These are phyloP conservation scores for Leucaena leucocephala DNA, from an alignment of 306 rosid genomes.

Conservation along the genomic window DNA sequence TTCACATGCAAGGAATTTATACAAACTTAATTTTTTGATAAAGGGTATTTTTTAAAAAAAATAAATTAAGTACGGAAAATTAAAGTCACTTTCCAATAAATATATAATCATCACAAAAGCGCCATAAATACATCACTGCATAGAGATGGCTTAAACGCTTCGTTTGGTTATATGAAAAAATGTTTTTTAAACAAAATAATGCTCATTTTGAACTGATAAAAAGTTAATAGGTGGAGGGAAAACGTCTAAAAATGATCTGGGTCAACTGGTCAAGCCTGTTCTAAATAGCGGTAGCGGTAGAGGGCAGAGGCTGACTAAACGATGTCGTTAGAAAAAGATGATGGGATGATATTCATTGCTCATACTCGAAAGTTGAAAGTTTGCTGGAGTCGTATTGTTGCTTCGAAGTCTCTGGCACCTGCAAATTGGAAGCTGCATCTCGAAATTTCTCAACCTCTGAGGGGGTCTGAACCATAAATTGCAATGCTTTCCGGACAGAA, in stretches of 20 bases:
- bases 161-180: no score
- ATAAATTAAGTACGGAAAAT: not conserved
- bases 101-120: not conserved
- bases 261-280: not conserved
- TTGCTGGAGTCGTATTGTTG: not conserved
- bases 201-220: no score
- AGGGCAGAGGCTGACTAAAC: not conserved
- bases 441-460: not conserved
- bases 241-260: not conserved
- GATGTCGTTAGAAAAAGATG: not conserved
- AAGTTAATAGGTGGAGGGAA: no score
- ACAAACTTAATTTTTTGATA: no score
- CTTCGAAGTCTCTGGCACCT: not conserved
- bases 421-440: not conserved
- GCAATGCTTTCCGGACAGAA: conserved; percentile 42
- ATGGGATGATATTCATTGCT: not conserved
- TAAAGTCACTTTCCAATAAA: not conserved
- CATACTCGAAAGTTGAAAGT: not conserved
- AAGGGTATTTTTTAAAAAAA: no score
- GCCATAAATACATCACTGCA: not conserved
- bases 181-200: no score
- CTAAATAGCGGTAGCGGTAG: not conserved
- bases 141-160: not conserved
- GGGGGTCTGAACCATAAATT: not conserved
- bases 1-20: no score